Percentiles rank a stretch among this genome's conserved stretches.
Evolutionary conservation across 164 flowering plant species (phyloP).

Genomic region (Buxus sempervirens): DNA sequence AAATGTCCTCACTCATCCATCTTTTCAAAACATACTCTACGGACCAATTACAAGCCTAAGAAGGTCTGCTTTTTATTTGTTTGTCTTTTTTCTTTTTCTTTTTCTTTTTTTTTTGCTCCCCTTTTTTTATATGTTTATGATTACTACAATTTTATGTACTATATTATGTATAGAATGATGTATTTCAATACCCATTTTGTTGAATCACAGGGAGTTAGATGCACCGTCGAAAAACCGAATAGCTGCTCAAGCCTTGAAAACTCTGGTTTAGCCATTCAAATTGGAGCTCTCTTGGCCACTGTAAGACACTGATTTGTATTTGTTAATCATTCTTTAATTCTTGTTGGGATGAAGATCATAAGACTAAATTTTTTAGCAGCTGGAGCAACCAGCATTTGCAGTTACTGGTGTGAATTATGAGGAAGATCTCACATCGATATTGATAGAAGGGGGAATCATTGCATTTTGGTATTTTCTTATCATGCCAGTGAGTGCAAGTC

Average conservation of each 20-base stretch:
- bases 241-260: slow-evolving; percentile 17
- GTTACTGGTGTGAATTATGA: slow-evolving; percentile 69
- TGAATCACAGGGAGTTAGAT: slow-evolving; percentile 18
- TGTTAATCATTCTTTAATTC: neutral
- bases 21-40: slow-evolving; percentile 19
- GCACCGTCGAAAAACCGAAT: slow-evolving; percentile 9
- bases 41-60: slow-evolving; percentile 14
- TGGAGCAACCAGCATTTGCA: slow-evolving; percentile 67
- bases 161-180: neutral
- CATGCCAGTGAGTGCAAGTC: slow-evolving; percentile 54
- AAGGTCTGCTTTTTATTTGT: slow-evolving; percentile 20
- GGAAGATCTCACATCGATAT: slow-evolving; percentile 36
- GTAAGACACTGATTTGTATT: slow-evolving; percentile 30
- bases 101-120: neutral
- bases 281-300: slow-evolving; percentile 50
- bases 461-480: slow-evolving; percentile 61
- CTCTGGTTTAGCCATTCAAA: slow-evolving; percentile 40
- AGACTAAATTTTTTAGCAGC: slow-evolving; percentile 25
- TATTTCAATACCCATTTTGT: slow-evolving; percentile 1
- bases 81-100: neutral
- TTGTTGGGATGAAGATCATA: neutral
- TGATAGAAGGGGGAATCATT: slow-evolving; percentile 45
- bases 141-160: neutral
- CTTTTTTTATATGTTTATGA: neutral
- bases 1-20: slow-evolving; percentile 21